Base-by-base conservation (phyloP, 495 filamentous ascomycete genomes). In the Penicillium turbatum region DNA sequence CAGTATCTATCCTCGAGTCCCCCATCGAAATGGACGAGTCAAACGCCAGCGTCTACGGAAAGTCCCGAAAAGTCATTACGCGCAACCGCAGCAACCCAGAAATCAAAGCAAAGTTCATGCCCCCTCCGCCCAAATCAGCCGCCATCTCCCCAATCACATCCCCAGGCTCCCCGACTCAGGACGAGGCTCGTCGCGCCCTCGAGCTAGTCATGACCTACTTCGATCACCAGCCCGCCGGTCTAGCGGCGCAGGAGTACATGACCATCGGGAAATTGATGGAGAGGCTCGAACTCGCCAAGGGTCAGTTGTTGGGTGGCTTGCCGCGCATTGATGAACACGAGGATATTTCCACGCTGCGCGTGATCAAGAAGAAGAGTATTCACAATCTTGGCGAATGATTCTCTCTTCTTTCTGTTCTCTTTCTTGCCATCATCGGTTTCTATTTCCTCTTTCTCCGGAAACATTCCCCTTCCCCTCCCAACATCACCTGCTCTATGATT, bases 181-280 rank as follows among this genome's bases (percentile, higher is more conserved):
- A 97, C 55, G 92, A 98, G 64, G 93, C 93, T 0, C 79, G 86
- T 26, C 80, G 82, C 32, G 95, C 93, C 2, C 79, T 96, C 17
- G 90, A 97, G 62, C 80, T 92, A 11, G 79, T 97, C 1, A 82
- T 95, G 71, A 86, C 77, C 48, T 97, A 90, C 67, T 88, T 97
- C 69, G 79, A 88, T 57, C 82, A 86, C 40, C 84, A 90, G 59
- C 83, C 86, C 1, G 66, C 80, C 1, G 83, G 80, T 1, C 81
- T 85, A 0, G 80, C 85, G 17, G 85, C 89, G 29, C 84, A 90
- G 65, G 93, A 97, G 55, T 95, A 87, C 67, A 57, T 90, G 46
- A 83, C 84, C 30, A 86, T 98, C 45, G 81, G 88, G 7, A 92
- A 89, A 59, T 71, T 97, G 59, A 92, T 92, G 67, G 87, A 95